Base-by-base conservation (phyloP, 1,284 basidiomycete species). In the Malassezia arunalokei region DNA sequence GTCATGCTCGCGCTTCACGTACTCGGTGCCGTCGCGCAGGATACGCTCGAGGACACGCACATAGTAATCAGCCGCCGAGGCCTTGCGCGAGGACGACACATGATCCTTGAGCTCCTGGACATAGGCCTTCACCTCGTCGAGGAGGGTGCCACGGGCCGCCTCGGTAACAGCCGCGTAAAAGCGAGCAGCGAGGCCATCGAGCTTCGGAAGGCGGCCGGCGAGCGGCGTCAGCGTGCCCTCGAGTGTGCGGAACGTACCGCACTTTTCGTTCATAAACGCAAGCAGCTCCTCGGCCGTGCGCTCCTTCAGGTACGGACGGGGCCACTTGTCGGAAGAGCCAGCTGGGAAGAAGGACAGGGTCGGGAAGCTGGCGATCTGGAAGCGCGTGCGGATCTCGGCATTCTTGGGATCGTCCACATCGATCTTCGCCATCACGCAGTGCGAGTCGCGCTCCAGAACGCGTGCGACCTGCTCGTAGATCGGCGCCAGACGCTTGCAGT, bases 261-360 rank as follows among this genome's bases (percentile, higher is more conserved):
- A 91, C 64, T 86, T 82, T 76, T 88, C 81, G 76, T 98, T 98
- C 47, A 80, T 65, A 69, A 76, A 79, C 60, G 76, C 72, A 58
- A 78, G 63, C 56, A 89, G 83, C 47, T 80, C 84, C 24, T 77
- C 78, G 69, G 86, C 83, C 5, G 78, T 76, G 50, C 86, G 81
- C 32, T 76, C 80, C 38, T 81, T 80, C 14, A 82, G 78, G 74
- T 94, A 94, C 20, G 75, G 76, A 49, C 82, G 76, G 9, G 82
- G 80, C 58, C 81, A 77, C 59, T 78, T 75, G 28, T 64, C 59
- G 49, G 67, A 60, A 39, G 67, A 68, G 57, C 78, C 86, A 71
- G 83, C 83, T 65, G 86, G 80, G 82, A 91, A 95, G 79, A 92
- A 94, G 50, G 59, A 56, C 77, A 98, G 82, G 14, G 90, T 96